Evolutionary conservation across 2,329 filamentous ascomycete genomes (phyloP).

Genomic region (Nemania sp.): DNA sequence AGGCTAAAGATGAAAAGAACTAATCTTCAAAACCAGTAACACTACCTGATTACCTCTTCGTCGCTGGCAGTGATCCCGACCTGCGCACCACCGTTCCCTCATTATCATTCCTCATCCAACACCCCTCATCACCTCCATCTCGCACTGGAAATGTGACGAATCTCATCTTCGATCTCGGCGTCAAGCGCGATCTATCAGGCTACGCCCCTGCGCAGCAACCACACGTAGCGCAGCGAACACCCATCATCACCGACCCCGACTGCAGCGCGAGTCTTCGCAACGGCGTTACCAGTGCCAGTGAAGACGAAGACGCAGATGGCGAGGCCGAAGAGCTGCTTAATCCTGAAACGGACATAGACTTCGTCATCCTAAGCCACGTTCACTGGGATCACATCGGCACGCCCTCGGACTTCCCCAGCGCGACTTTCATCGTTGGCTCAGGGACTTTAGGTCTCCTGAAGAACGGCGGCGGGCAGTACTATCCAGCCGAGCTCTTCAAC

Average conservation of each 20-base stretch:
- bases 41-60: slow-evolving; percentile 50
- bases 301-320: not conserved
- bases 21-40: slow-evolving; percentile 40
- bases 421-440: slow-evolving; percentile 55
- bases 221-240: slow-evolving; percentile 50
- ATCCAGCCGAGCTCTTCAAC: slow-evolving; percentile 38
- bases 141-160: slow-evolving; percentile 37
- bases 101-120: slow-evolving; percentile 55
- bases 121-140: slow-evolving; percentile 40
- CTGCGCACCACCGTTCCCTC: slow-evolving; percentile 54
- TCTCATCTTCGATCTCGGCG: slow-evolving; percentile 57
- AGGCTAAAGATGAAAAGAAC: not conserved
- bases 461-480: slow-evolving; percentile 36
- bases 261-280: slow-evolving; percentile 43
- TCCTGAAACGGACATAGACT: slow-evolving; percentile 32
- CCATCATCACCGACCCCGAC: slow-evolving; percentile 49
- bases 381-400: slow-evolving; percentile 64
- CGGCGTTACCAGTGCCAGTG: slow-evolving; percentile 12
- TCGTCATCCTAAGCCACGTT: slow-evolving; percentile 53
- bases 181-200: slow-evolving; percentile 48
- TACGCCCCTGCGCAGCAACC: slow-evolving; percentile 49
- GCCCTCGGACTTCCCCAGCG: slow-evolving; percentile 52
- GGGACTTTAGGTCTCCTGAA: slow-evolving; percentile 48
- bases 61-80: slow-evolving; percentile 47
- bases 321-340: slow-evolving; percentile 6